phyloP scores from a whole-genome alignment of 2,329 filamentous ascomycete genomes.

The Graphilbum ipis-grandicollis region DNA sequence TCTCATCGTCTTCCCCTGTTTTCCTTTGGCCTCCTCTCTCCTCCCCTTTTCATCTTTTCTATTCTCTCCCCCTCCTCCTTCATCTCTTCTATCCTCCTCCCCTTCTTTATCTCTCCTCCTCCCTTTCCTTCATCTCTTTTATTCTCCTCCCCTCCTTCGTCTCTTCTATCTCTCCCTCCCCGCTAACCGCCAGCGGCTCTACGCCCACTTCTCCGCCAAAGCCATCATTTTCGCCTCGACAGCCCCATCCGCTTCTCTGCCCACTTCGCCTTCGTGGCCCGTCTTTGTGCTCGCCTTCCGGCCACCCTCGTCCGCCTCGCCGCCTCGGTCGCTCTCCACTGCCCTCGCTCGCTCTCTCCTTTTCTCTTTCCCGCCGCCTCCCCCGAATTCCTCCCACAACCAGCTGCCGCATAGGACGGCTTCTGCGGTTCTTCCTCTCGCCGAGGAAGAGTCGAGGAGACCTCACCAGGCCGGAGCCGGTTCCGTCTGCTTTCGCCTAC shows the following conservation, averaged over 20 bases:
- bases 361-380: conserved; percentile 26
- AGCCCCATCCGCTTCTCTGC: conserved; percentile 52
- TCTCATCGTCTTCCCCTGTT: too few relatives aligned
- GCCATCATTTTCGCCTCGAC: conserved; percentile 49
- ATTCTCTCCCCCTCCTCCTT: not conserved
- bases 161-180: not conserved
- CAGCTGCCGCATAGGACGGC: conserved; percentile 99
- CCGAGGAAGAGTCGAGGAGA: conserved; percentile 99
- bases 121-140: not conserved
- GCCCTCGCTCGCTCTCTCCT: not conserved
- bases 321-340: not conserved
- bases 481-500: conserved; percentile 86
- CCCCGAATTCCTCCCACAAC: conserved; percentile 42
- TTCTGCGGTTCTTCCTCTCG: conserved; percentile 97
- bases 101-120: not conserved
- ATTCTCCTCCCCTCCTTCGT: not conserved
- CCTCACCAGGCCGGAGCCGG: conserved; percentile 83
- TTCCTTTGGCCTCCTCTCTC: too few relatives aligned
- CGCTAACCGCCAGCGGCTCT: not conserved
- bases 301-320: too few relatives aligned
- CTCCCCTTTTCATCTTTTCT: too few relatives aligned
- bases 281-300: too few relatives aligned
- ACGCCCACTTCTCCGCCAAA: not conserved
- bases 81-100: too few relatives aligned
- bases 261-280: too few relatives aligned